Base-by-base conservation (phyloP, 2,329 filamentous ascomycete species). In the Rasamsonia emersonii region DNA sequence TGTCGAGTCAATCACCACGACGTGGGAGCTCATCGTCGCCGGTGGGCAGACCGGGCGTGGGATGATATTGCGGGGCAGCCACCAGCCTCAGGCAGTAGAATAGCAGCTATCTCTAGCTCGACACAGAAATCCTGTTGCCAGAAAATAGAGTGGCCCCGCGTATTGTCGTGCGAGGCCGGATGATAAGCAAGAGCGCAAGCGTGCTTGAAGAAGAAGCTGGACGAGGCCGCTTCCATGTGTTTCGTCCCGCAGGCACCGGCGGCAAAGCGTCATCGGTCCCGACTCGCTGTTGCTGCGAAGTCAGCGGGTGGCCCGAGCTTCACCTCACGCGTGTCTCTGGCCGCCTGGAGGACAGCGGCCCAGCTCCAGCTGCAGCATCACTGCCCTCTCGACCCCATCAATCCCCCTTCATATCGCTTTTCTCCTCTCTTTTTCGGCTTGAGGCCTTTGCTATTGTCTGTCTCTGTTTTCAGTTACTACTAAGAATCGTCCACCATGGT, bases 1-100 rank as follows among this genome's bases (percentile, higher is more conserved):
- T 46, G 84, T 78, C 23, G 81, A 77, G 56, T 89, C 80, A 43
- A 94, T 79, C 32, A 96, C 85, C 46, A 88, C 81, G 37, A 96
- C 86, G 56, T 91, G 82, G 32, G 86, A 82, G 44, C 86, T 77
- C 85, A 94, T 94, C 44, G 41, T 64, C 46, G 36, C 17, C 30
- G 24, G 24, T 11, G 19, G 40, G 25, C 21, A 20, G 20, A 26
- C 27, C 32, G 33, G 15, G 26, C 21, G 30, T 33, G 17, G 18
- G 38, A n/a, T n/a, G n/a, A n/a, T 37, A 44, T 41, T 45, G 46
- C 44, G 44, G 47, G 38, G 40, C 40, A 33, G 27, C 14, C 15
- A 20, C 15, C 14, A 18, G 11, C 27, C 11, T 20, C 16, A 23
- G 26, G 4, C 9, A 24, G 24, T 25, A 28, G 6, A 19, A 19